phyloP scores from a whole-genome alignment of 768 basidiomycete species.

The Hortiboletus campestris region DNA sequence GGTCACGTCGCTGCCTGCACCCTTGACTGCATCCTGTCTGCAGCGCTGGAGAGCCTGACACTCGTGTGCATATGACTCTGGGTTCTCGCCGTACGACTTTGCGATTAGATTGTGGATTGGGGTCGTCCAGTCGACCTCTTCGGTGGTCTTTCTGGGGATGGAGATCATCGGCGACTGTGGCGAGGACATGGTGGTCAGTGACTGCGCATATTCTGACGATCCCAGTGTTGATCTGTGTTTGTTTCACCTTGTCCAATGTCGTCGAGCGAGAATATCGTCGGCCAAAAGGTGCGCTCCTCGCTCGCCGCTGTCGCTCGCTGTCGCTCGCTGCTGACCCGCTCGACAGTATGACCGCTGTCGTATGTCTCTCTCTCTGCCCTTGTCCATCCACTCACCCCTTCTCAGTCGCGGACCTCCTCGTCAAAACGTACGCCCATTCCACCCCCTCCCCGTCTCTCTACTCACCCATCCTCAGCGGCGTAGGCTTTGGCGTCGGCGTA shows the following conservation, averaged over 20 bases:
- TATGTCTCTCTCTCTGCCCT: slow-evolving; percentile 47
- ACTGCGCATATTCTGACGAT: no score
- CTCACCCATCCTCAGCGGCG: slow-evolving; percentile 51
- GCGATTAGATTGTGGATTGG: slow-evolving; percentile 85
- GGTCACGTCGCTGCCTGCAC: slow-evolving; percentile 95
- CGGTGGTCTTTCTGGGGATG: slow-evolving; percentile 91
- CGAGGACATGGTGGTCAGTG: slow-evolving; percentile 53
- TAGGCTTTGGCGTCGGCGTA: slow-evolving; percentile 87
- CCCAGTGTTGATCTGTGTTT: slow-evolving; percentile 24
- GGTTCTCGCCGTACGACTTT: slow-evolving; percentile 90
- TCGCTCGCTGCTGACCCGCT: no score
- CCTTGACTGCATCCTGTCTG: slow-evolving; percentile 93
- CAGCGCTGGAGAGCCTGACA: slow-evolving; percentile 84
- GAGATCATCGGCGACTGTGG: slow-evolving; percentile 86
- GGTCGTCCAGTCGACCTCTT: slow-evolving; percentile 94
- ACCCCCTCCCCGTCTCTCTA: neutral
- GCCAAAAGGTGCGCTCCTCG: slow-evolving; percentile 67
- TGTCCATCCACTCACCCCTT: neutral
- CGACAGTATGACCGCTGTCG: slow-evolving; percentile 80
- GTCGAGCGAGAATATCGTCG: slow-evolving; percentile 87
- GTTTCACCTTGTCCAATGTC: slow-evolving; percentile 38
- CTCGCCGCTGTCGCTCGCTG: neutral
- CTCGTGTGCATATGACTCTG: slow-evolving; percentile 84
- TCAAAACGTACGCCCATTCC: slow-evolving; percentile 67
- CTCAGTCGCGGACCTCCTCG: slow-evolving; percentile 74